These are phyloP conservation scores for Cenococcum geophilum DNA, from an alignment of 495 filamentous ascomycete genomes.

Conservation along the genomic window DNA sequence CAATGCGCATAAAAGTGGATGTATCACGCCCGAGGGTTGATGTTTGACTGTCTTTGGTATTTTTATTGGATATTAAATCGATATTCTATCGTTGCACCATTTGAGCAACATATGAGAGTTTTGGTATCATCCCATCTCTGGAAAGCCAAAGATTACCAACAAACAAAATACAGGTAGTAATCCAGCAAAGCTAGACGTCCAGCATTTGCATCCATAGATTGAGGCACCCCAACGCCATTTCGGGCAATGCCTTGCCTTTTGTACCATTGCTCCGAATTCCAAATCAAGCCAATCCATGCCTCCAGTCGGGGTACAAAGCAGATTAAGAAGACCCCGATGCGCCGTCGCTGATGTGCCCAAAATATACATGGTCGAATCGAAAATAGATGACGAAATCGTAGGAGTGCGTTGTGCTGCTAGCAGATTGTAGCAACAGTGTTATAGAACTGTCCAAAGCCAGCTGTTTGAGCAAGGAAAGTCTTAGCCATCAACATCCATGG, in stretches of 20 bases:
- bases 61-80: neutral
- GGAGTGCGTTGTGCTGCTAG: neutral
- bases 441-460: too few relatives aligned
- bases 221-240: slow-evolving; percentile 2
- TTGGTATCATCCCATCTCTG: slow-evolving; percentile 5
- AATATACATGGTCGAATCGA: neutral
- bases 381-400: neutral
- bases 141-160: slow-evolving; percentile 1
- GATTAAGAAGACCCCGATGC: neutral
- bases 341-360: slow-evolving; percentile 4
- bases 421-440: too few relatives aligned
- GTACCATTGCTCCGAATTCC: neutral
- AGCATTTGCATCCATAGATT: slow-evolving; percentile 2
- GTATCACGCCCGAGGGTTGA: neutral
- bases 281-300: neutral
- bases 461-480: neutral
- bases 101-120: neutral
- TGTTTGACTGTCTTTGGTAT: neutral
- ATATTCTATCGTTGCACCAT: neutral
- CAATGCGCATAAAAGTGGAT: neutral
- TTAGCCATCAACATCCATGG: neutral
- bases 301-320: neutral
- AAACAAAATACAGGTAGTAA: neutral
- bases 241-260: neutral
- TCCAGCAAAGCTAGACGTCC: neutral